A percentile compares a stretch with the other conserved stretches of the same genome.
phyloP scores from a whole-genome alignment of 208 protist genomes.

The Trypanosoma lewisi region DNA sequence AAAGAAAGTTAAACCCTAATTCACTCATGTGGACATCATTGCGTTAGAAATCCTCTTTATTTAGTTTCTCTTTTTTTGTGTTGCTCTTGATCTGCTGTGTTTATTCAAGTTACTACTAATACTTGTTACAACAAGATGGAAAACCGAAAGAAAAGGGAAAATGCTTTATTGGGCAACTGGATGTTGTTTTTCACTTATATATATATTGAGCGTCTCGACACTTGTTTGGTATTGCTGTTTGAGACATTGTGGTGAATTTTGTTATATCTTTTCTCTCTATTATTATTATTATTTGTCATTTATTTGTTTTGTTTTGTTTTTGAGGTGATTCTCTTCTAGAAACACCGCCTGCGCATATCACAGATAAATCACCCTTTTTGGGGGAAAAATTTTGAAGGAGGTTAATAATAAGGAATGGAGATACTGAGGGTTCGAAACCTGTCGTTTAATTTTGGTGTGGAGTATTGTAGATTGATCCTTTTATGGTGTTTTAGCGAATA shows the following conservation, averaged over 20 bases:
- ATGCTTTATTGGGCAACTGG: too few relatives aligned
- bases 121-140: too few relatives aligned
- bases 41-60: slow-evolving; percentile 7
- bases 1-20: slow-evolving; percentile 11
- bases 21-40: slow-evolving; percentile 22
- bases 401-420: too few relatives aligned
- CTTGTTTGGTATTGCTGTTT: background rate
- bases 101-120: too few relatives aligned
- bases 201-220: background rate
- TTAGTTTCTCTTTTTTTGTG: background rate
- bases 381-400: too few relatives aligned
- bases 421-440: slow-evolving; percentile 50
- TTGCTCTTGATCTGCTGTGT: background rate
- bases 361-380: background rate
- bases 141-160: too few relatives aligned
- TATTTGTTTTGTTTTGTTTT: background rate
- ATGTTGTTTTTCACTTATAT: background rate
- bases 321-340: background rate
- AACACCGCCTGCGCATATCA: background rate
- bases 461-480: slow-evolving; percentile 58
- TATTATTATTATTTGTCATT: slow-evolving; percentile 21
- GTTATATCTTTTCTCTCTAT: slow-evolving; percentile 8
- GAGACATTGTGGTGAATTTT: background rate
- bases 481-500: slow-evolving; percentile 39
- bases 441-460: slow-evolving; percentile 46